Conservation (phyloP, 768 basidiomycete species). For the Phaffia tasmanica region DNA sequence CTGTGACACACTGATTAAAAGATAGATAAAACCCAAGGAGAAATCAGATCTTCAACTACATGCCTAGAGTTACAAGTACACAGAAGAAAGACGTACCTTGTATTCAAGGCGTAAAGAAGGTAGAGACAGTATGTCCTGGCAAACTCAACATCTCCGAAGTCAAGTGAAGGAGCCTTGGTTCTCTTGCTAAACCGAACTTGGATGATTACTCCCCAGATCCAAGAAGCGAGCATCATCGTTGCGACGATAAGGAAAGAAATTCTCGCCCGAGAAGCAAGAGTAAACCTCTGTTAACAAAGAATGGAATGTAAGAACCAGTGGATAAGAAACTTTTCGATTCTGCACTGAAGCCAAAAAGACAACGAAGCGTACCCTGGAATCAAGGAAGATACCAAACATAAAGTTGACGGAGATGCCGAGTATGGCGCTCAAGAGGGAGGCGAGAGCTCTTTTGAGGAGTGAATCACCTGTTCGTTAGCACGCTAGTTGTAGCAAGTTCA, state of each 20-base stretch:
- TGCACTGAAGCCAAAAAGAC: neutral
- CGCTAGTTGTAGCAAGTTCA: neutral
- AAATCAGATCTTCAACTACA: neutral
- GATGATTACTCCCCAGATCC: constrained; percentile 24
- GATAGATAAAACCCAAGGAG: neutral
- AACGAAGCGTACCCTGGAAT: neutral
- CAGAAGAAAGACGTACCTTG: neutral
- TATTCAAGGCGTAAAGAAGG: constrained; percentile 11
- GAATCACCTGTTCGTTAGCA: neutral
- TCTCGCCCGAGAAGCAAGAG: constrained; percentile 18
- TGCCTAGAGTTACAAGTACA: no score
- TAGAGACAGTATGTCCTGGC: constrained; percentile 12
- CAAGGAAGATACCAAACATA: constrained; percentile 19
- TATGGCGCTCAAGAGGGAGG: constrained; percentile 22
- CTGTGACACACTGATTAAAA: neutral
- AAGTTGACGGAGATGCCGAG: constrained; percentile 20
- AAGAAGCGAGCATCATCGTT: constrained; percentile 6
- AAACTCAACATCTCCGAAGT: constrained; percentile 17
- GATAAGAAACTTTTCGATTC: no score
- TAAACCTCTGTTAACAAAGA: constrained; percentile 4
- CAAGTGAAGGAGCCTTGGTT: neutral
- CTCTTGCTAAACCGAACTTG: constrained; percentile 14
- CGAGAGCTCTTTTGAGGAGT: constrained; percentile 16
- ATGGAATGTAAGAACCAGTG: neutral
- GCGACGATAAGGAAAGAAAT: constrained; percentile 8